Evolutionary conservation across 2,329 filamentous ascomycete species (phyloP).

Genomic region (Neophaeococcomyces aloes): DNA sequence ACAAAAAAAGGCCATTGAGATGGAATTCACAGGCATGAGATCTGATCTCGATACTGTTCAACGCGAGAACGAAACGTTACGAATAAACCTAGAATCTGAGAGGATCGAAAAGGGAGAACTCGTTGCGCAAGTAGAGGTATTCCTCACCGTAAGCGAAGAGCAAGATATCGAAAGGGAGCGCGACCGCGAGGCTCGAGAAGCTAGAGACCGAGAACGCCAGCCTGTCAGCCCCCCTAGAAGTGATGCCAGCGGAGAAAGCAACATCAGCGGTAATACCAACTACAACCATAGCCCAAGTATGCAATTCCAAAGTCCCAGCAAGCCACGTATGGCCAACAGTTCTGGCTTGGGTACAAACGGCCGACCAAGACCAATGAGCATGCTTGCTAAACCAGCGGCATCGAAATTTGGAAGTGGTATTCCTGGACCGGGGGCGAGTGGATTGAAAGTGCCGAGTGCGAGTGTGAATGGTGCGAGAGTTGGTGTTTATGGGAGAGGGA

Average conservation of each 20-base stretch:
- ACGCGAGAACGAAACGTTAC: constrained; percentile 55
- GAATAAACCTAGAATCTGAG: constrained; percentile 46
- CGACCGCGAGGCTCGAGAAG: constrained; percentile 6
- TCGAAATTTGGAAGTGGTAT: constrained; percentile 19
- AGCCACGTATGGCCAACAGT: background rate
- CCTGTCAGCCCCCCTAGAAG: constrained; percentile 21
- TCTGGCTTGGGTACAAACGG: constrained; percentile 6
- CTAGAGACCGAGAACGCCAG: constrained; percentile 11
- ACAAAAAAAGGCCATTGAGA: constrained; percentile 58
- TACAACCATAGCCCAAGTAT: background rate
- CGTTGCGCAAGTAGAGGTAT: constrained; percentile 38
- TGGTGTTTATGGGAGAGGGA: constrained; percentile 20
- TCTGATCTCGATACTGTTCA: constrained; percentile 61
- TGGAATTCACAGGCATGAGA: constrained; percentile 63
- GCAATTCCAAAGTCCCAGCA: constrained; percentile 6
- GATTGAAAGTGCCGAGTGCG: constrained; percentile 14
- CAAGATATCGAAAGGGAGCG: constrained; percentile 13
- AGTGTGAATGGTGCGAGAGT: constrained; percentile 12
- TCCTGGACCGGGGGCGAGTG: constrained; percentile 19
- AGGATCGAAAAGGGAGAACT: constrained; percentile 41
- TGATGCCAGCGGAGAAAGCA: constrained; percentile 18
- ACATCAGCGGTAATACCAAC: constrained; percentile 9
- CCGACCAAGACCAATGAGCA: constrained; percentile 19
- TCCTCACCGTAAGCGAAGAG: constrained; percentile 32
- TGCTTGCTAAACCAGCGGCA: constrained; percentile 19